Evolutionary conservation across 768 basidiomycete species (phyloP), one percentile per base, ranked within the genome.

Genomic region (Solioccasus polychromus): DNA sequence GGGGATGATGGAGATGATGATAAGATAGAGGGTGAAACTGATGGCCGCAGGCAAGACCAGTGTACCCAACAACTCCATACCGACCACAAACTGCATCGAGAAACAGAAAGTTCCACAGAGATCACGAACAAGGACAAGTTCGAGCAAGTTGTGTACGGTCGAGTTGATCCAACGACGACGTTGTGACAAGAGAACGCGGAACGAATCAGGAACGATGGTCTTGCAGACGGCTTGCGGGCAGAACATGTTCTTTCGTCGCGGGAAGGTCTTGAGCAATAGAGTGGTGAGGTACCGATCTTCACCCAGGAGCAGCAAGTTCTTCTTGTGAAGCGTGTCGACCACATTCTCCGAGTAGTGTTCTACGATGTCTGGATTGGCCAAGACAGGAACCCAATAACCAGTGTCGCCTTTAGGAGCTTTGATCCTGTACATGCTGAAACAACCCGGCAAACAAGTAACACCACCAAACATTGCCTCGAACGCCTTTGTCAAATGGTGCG

Each of bases 101-200:
- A 99, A 98, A 74, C 96, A 99, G 84, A 98, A 99, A 3, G 94
- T 97, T 37, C 96, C 96, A 56, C 95, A 99, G n/a, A 98, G 81
- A 67, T 99, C 96, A 19, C 94, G 83, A 20, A 99, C 95, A 39
- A 97, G 77, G 25, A 98, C 69, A 47, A 99, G 75, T 63, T 98
- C 95, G n/a, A 88, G 86, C 34, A 98, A 73, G 60, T 99, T 99
- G 72, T 99, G 96, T 30, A 98, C 85, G 0, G 95, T 99, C 45
- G 94, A 97, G 72, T 98, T 99, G 72, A 99, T 99, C 96, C 96
- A 99, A 52, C 96, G 86, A 59, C 95, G 88, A 58, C 96, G 90
- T 64, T 99, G 96, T 4, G 92, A 96, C 26, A 98, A 78, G 29
- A 98, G 75, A 15, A 98, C 82, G 28, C 82, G 72, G 82, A 98